Evolutionary conservation across 345 rosid genomes (phyloP).

Genomic region (Toxicodendron radicans): DNA sequence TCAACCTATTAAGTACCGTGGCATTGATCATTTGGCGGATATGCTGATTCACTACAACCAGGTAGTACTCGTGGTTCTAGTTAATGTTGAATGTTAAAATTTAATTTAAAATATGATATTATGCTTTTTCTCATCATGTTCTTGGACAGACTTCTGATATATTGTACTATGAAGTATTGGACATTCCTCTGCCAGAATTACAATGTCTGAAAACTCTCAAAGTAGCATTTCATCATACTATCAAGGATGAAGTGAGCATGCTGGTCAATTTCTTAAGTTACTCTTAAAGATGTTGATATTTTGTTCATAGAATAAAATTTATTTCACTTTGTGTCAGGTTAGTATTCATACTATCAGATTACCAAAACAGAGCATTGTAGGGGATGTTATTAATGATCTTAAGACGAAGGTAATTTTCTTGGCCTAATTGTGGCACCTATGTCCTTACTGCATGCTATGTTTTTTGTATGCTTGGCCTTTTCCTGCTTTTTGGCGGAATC

Average conservation of each 20-base stretch:
- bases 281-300: slow-evolving; percentile 3
- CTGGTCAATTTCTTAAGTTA: slow-evolving; percentile 6
- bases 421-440: background rate
- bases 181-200: slow-evolving; percentile 94
- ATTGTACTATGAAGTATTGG: slow-evolving; percentile 91
- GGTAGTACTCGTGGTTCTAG: slow-evolving; percentile 38
- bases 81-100: background rate
- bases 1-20: slow-evolving; percentile 71
- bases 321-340: slow-evolving; percentile 49
- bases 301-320: slow-evolving; percentile 23
- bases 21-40: slow-evolving; percentile 75
- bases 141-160: slow-evolving; percentile 76
- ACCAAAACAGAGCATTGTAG: slow-evolving; percentile 91
- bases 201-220: slow-evolving; percentile 86
- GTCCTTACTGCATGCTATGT: slow-evolving; percentile 15
- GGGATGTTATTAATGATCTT: slow-evolving; percentile 87
- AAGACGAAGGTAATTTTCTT: slow-evolving; percentile 65
- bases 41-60: slow-evolving; percentile 94
- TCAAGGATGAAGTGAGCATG: slow-evolving; percentile 76
- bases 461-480: background rate
- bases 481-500: background rate
- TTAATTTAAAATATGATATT: slow-evolving; percentile 15
- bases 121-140: slow-evolving; percentile 13
- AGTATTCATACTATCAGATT: slow-evolving; percentile 80
- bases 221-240: slow-evolving; percentile 80